These are phyloP conservation scores for Pestalotiopsis fici DNA, from an alignment of 2,329 filamentous ascomycete species.

Conservation along the genomic window DNA sequence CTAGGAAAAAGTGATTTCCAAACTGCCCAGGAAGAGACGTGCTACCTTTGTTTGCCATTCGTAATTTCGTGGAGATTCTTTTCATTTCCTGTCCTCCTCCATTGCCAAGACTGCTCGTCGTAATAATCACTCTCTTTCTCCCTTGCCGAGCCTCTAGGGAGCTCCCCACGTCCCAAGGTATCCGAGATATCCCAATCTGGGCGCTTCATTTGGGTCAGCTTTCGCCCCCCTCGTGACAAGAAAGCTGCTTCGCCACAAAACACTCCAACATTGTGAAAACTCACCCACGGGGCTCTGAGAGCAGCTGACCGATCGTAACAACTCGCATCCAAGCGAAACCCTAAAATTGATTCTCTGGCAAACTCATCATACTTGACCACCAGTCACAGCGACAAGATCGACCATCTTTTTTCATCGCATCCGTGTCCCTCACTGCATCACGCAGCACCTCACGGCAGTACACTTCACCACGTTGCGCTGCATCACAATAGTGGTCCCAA, in stretches of 20 bases:
- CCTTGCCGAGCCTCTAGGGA: background rate
- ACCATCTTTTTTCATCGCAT: background rate
- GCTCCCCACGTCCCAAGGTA: background rate
- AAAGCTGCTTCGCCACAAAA: slow-evolving; percentile 6
- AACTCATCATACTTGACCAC: background rate
- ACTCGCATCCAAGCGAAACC: background rate
- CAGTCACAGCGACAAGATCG: background rate
- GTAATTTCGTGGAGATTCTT: background rate
- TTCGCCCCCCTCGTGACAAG: slow-evolving; percentile 1
- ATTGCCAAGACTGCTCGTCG: background rate
- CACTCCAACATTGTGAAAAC: background rate
- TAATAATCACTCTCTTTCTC: background rate
- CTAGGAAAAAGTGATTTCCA: background rate
- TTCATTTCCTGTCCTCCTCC: background rate
- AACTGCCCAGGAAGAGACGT: background rate
- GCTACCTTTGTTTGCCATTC: background rate
- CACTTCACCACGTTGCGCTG: background rate
- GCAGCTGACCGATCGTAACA: background rate
- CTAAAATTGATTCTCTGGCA: background rate
- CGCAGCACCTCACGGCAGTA: no score
- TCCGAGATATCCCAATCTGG: slow-evolving; percentile 1
- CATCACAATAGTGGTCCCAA: background rate
- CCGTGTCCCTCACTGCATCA: no score
- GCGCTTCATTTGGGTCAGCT: no score
- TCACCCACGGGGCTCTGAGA: no score